Percentiles rank a stretch among this genome's conserved stretches.
These are phyloP conservation scores for Nannochloropsis salina DNA, from an alignment of 108 stramenopile species.

Conservation along the genomic window DNA sequence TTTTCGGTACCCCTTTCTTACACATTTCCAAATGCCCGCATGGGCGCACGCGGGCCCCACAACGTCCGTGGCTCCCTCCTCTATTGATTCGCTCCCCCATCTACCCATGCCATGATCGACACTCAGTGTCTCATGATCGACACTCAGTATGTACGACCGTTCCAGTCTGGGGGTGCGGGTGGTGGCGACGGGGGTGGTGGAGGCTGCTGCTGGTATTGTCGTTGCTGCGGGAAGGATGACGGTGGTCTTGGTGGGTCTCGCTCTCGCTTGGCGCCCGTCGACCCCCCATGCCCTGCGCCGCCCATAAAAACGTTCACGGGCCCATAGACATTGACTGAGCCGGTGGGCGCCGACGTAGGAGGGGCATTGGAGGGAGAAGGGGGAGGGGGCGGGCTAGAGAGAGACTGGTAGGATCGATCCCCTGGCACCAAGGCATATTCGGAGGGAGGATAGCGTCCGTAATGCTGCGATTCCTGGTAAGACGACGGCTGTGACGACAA, in stretches of 20 bases:
- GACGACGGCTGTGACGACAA: not conserved
- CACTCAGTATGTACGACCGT: no score
- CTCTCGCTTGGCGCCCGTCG: not conserved
- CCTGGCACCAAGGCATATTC: no score
- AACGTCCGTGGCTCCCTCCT: no score
- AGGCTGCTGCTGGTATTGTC: not conserved
- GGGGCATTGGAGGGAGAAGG: not conserved
- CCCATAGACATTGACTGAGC: constrained; percentile 4
- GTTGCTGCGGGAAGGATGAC: not conserved
- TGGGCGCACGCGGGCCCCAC: no score
- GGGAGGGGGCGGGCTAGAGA: not conserved
- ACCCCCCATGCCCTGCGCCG: not conserved
- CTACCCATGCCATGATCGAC: no score
- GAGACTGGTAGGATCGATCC: no score
- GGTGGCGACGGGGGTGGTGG: not conserved
- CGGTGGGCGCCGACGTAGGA: not conserved
- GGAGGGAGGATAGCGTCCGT: not conserved
- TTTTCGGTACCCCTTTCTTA: no score
- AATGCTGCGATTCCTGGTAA: not conserved
- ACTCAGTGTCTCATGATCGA: no score
- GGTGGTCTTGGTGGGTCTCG: not conserved
- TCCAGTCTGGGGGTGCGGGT: not conserved
- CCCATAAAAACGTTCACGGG: not conserved
- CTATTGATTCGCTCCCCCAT: no score
- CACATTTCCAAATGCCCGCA: no score